phyloP scores from a whole-genome alignment of 2,329 filamentous ascomycete species.

The Nannizziopsis barbatae region DNA sequence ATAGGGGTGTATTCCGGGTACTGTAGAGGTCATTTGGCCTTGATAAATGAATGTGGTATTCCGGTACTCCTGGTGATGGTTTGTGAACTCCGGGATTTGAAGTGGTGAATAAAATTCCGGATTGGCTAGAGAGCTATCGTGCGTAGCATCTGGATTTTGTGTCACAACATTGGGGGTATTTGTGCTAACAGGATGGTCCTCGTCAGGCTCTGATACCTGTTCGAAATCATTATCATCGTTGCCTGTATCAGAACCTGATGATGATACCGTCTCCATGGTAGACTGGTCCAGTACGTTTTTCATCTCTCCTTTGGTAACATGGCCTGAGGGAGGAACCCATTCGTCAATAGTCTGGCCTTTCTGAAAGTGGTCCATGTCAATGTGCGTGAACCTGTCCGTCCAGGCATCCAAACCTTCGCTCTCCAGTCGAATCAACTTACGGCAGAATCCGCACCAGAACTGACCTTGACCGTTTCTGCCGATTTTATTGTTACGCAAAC shows the following conservation, averaged over 20 bases:
- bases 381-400: conserved; percentile 58
- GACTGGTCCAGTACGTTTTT: not conserved
- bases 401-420: conserved; percentile 45
- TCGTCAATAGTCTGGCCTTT: conserved; percentile 27
- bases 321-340: conserved; percentile 25
- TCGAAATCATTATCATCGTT: not conserved
- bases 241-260: not conserved
- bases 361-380: conserved; percentile 48
- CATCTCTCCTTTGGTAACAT: conserved; percentile 17
- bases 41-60: not conserved
- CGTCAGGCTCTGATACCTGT: too few species aligned
- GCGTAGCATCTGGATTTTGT: too few species aligned
- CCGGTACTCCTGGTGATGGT: not conserved
- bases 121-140: too few species aligned
- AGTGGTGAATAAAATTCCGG: too few species aligned
- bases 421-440: conserved; percentile 43
- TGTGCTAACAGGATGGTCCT: too few species aligned
- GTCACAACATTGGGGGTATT: too few species aligned
- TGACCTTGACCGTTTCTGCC: conserved; percentile 52
- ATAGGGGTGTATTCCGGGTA: not conserved
- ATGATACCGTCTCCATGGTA: not conserved
- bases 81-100: not conserved
- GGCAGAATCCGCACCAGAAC: conserved; percentile 87
- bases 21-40: not conserved
- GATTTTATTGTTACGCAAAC: conserved; percentile 46